Base-by-base conservation (phyloP, 164 flowering plant genomes). In the Paratinospora sagittata region DNA sequence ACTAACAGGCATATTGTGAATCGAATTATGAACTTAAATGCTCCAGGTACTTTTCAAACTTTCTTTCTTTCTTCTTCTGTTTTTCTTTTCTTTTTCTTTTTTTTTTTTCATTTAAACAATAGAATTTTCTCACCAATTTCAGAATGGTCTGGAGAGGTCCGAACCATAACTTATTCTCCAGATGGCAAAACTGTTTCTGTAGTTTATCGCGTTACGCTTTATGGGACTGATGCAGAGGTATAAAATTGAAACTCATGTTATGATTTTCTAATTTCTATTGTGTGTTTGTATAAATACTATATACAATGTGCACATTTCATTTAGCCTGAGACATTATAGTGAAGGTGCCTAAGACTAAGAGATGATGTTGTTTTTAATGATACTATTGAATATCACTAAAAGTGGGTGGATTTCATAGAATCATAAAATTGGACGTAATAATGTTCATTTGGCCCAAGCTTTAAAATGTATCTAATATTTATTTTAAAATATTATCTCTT, bases 11-110 rank as follows among this genome's bases (percentile, higher is more conserved):
- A 93, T 77, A 76, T 86, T 61, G 93, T 86, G 67, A 91, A 91
- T 75, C 78, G 98, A 75, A 90, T 91, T 71, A 81, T 93, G 97
- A 93, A 93, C 76, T 66, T 93, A 36, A 93, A 89, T 75, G 96
- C 96, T 69, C 89, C 98, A 65, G 98, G 98, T 93, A 70, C 68
- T 78, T 52, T 49, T 2, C 21, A 21, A 55, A 23, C 27, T 39
- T n/a, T n/a, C n/a, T n/a, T 21, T 55, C 21, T 52, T 57, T 45
- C 39, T 65, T 16, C 65, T 24, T 52, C 60, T 52, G 8, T 52
- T 41, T 41, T 41, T 6, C 11, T 24, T 12, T 24, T 61, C 13
- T 26, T 30, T 9, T 23, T 61, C n/a, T 23, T 26, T 30, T 23
- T 61, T 23, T 23, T 8, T 1, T 10, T 27, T 1, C 26, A 11